These are phyloP conservation scores for Tricholoma matsutake DNA, from an alignment of 768 basidiomycete species.

Conservation along the genomic window DNA sequence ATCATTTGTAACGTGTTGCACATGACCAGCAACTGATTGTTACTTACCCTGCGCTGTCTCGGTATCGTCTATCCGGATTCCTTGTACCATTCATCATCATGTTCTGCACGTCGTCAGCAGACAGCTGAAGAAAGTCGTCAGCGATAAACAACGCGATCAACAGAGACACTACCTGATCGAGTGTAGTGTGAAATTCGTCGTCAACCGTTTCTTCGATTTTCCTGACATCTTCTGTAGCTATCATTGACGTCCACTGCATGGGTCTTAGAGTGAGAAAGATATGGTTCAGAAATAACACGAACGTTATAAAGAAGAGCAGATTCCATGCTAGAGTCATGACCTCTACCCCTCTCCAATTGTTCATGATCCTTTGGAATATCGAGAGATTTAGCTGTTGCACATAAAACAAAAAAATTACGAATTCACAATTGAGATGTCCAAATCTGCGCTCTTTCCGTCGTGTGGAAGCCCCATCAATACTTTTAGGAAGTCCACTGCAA, in stretches of 20 bases:
- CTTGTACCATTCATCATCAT: neutral
- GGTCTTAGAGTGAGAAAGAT: neutral
- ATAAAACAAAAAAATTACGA: neutral
- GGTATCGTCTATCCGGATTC: constrained; percentile 7
- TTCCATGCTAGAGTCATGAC: constrained; percentile 15
- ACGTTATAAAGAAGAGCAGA: constrained; percentile 16
- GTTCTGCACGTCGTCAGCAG: neutral
- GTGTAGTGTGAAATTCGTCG: neutral
- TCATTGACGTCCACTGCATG: constrained; percentile 5
- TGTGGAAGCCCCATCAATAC: constrained; percentile 20
- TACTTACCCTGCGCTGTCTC: constrained; percentile 15
- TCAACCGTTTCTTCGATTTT: neutral
- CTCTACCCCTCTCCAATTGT: constrained; percentile 11
- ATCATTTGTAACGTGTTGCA: neutral
- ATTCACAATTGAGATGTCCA: constrained; percentile 16
- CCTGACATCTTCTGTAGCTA: constrained; percentile 6
- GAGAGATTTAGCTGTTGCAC: neutral
- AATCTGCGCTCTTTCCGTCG: constrained; percentile 12
- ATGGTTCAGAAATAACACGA: neutral
- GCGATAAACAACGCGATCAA: neutral
- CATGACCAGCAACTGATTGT: neutral
- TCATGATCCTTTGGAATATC: constrained; percentile 5
- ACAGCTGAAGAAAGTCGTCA: neutral
- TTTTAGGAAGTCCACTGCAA: constrained; percentile 25
- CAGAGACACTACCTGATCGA: neutral